Evolutionary conservation across 208 protist species (phyloP).

Genomic region (Novymonas esmeraldas): DNA sequence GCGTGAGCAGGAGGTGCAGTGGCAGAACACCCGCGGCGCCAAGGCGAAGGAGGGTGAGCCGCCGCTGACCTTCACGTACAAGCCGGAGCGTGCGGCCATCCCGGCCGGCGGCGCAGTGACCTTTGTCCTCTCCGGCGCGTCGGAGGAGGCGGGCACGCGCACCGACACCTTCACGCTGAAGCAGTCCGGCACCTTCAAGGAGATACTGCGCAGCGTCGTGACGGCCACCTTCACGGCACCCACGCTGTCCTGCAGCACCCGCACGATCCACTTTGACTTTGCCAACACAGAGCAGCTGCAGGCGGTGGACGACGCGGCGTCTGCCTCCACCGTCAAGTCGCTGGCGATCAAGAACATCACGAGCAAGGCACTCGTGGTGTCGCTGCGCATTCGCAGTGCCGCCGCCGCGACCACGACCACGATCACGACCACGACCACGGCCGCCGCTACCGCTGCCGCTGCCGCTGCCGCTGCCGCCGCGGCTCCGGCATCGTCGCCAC

Average conservation of each 20-base stretch:
- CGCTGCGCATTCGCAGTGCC: conserved; percentile 50
- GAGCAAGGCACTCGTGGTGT: conserved; percentile 72
- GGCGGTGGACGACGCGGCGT: neutral
- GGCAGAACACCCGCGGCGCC: conserved; percentile 70
- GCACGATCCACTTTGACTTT: conserved; percentile 86
- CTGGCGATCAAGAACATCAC: conserved; percentile 92
- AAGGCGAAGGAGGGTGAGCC: conserved; percentile 73
- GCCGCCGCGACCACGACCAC: conserved; percentile 4
- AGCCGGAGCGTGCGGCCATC: conserved; percentile 83
- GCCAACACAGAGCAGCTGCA: conserved; percentile 45
- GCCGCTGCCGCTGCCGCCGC: conserved; percentile 2
- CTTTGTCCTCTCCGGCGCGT: conserved; percentile 74
- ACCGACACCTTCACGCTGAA: conserved; percentile 87
- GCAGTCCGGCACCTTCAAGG: conserved; percentile 75
- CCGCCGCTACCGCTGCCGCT: neutral
- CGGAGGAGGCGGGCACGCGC: conserved; percentile 52
- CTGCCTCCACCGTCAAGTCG: conserved; percentile 49
- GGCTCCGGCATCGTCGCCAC: conserved; percentile 16
- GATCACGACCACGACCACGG: neutral
- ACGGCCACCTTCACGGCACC: conserved; percentile 87
- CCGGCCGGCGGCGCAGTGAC: conserved; percentile 36
- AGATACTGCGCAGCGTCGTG: conserved; percentile 75
- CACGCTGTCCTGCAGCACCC: conserved; percentile 78
- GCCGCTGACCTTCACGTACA: conserved; percentile 77
- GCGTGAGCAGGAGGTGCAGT: conserved; percentile 88